Evolutionary conservation across 805 yeast species (phyloP).

Genomic region (Maudiozyma saulgeensis): DNA sequence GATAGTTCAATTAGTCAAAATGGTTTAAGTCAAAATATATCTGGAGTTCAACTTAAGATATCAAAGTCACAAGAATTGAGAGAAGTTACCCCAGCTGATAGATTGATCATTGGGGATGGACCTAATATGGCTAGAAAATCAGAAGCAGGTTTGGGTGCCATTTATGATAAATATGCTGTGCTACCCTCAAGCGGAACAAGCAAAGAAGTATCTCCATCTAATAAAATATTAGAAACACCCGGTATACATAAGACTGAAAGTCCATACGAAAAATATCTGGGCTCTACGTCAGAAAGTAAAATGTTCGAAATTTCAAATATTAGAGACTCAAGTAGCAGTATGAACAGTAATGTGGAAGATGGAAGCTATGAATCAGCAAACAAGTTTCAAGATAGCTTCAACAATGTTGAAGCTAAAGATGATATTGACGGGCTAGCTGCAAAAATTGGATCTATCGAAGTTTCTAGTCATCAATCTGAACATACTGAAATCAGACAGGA

Average conservation of each 20-base stretch:
- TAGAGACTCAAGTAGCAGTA: constrained; percentile 16
- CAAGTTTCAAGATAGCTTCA: not conserved
- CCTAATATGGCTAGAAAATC: not conserved
- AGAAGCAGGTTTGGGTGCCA: constrained; percentile 3
- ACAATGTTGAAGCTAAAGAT: not conserved
- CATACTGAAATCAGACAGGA: not conserved
- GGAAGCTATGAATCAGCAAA: constrained; percentile 3
- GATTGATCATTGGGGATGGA: not conserved
- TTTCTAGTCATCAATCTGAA: constrained; percentile 4
- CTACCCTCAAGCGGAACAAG: not conserved
- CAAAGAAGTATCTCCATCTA: not conserved
- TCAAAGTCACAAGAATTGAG: not conserved
- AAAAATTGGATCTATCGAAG: constrained; percentile 14
- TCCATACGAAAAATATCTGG: constrained; percentile 23
- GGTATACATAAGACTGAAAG: constrained; percentile 7
- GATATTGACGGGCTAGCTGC: constrained; percentile 14
- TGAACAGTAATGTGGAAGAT: constrained; percentile 8
- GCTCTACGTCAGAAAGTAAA: constrained; percentile 12
- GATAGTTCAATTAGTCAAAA: not conserved
- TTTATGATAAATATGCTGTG: constrained; percentile 3
- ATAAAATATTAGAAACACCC: not conserved
- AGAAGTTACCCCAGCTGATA: not conserved
- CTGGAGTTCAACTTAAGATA: not conserved
- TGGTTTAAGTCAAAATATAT: not conserved
- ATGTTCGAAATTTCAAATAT: constrained; percentile 19